These are phyloP conservation scores for Sporisorium iseilematis-ciliati DNA, from an alignment of 1,284 basidiomycete species.

Conservation along the genomic window DNA sequence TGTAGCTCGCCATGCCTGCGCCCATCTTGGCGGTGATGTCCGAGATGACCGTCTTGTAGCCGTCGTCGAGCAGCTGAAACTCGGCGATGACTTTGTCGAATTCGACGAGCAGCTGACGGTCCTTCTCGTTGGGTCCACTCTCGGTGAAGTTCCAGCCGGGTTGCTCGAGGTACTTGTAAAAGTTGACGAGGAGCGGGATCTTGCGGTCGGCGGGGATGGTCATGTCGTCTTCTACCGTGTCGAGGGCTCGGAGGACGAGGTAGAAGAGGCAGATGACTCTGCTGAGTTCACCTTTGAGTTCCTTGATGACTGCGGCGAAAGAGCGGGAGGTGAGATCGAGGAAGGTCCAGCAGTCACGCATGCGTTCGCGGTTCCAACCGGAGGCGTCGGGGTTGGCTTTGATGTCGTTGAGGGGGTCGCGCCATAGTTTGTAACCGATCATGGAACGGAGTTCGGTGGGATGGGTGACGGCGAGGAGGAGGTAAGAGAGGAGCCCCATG, in stretches of 20 bases:
- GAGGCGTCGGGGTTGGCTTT: slow-evolving; percentile 66
- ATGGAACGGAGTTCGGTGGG: slow-evolving; percentile 69
- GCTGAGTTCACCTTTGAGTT: slow-evolving; percentile 93
- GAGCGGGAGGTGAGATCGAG: slow-evolving; percentile 89
- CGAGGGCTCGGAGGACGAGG: slow-evolving; percentile 89
- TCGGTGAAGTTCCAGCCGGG: slow-evolving; percentile 90
- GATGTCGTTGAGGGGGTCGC: slow-evolving; percentile 71
- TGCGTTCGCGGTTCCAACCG: slow-evolving; percentile 72
- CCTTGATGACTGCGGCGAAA: slow-evolving; percentile 94
- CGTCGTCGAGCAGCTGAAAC: slow-evolving; percentile 73
- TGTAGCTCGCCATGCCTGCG: slow-evolving; percentile 92
- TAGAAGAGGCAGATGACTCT: slow-evolving; percentile 93
- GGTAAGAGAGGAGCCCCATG: slow-evolving; percentile 44
- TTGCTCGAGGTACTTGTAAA: slow-evolving; percentile 83
- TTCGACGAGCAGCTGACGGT: slow-evolving; percentile 86
- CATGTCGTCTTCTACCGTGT: slow-evolving; percentile 99
- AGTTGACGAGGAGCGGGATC: slow-evolving; percentile 84
- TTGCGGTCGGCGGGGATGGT: slow-evolving; percentile 88
- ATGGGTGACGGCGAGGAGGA: slow-evolving; percentile 53
- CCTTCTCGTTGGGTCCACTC: slow-evolving; percentile 88
- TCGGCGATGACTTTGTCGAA: slow-evolving; percentile 88
- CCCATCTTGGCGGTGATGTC: slow-evolving; percentile 82
- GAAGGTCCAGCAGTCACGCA: slow-evolving; percentile 91
- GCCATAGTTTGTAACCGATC: slow-evolving; percentile 71
- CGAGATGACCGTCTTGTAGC: slow-evolving; percentile 84